Percentiles rank a stretch among this genome's conserved stretches.
Conservation (phyloP, 306 rosid genomes). For the Rubus idaeus region DNA sequence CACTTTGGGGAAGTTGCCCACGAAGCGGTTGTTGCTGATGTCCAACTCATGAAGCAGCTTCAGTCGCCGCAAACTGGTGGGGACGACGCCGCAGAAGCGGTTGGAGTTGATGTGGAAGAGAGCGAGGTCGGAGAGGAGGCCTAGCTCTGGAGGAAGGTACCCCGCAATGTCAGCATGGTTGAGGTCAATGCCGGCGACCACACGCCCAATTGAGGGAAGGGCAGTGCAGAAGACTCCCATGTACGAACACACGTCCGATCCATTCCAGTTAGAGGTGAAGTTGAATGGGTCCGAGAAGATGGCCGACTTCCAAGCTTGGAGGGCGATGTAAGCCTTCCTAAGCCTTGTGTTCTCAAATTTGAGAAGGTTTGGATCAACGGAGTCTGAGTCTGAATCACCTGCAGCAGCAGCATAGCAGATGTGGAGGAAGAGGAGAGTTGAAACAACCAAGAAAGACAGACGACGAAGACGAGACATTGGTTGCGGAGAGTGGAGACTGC, state of each 20-base stretch:
- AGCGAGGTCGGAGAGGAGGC: slow-evolving; percentile 30
- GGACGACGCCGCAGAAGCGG: slow-evolving; percentile 33
- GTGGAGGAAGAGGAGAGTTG: slow-evolving; percentile 12
- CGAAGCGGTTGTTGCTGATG: slow-evolving; percentile 34
- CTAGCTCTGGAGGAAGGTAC: slow-evolving; percentile 27
- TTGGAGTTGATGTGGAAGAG: slow-evolving; percentile 35
- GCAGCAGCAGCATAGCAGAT: not conserved
- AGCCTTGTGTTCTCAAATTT: slow-evolving; percentile 24
- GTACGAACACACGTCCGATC: slow-evolving; percentile 30
- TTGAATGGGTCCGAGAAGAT: slow-evolving; percentile 33
- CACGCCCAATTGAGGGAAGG: not conserved
- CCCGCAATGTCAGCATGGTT: slow-evolving; percentile 37
- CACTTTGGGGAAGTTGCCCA: slow-evolving; percentile 22
- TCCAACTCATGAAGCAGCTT: slow-evolving; percentile 33
- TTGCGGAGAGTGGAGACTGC: not conserved
- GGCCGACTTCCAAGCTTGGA: slow-evolving; percentile 34
- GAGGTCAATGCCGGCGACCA: slow-evolving; percentile 33
- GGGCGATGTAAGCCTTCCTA: slow-evolving; percentile 26
- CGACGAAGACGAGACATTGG: slow-evolving; percentile 18
- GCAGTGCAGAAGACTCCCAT: slow-evolving; percentile 27
- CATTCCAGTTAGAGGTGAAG: slow-evolving; percentile 32
- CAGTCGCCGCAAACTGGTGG: slow-evolving; percentile 15
- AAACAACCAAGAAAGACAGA: slow-evolving; percentile 1
- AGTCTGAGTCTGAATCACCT: not conserved
- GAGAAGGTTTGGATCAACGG: not conserved